phyloP scores from a whole-genome alignment of 139 green algal genomes.

The Asterochloris sp. region DNA sequence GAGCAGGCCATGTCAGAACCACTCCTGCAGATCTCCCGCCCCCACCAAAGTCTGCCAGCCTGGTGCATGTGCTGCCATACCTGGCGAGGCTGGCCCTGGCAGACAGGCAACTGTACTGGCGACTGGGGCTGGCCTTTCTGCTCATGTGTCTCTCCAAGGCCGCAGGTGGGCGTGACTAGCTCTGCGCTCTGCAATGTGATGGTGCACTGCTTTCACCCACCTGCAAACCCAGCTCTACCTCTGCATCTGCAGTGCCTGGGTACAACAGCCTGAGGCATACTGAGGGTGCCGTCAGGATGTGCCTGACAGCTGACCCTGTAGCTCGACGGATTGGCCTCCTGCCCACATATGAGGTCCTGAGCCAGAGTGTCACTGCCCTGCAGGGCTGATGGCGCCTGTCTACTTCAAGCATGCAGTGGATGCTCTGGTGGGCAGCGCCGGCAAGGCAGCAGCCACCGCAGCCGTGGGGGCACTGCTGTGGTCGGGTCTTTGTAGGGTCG shows the following conservation, averaged over 20 bases:
- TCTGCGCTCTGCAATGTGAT: not conserved
- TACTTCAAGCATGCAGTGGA: constrained; percentile 80
- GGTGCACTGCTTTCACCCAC: constrained; percentile 9
- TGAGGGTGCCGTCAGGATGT: too few relatives aligned
- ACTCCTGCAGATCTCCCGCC: constrained; percentile 12
- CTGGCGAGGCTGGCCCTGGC: constrained; percentile 61
- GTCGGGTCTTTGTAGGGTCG: constrained; percentile 49
- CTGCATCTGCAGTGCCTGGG: not conserved
- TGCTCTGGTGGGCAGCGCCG: constrained; percentile 32
- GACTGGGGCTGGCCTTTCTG: constrained; percentile 56
- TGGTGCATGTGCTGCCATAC: constrained; percentile 68
- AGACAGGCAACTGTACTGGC: constrained; percentile 66
- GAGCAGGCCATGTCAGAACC: too few relatives aligned
- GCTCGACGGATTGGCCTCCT: not conserved
- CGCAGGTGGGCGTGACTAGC: constrained; percentile 36
- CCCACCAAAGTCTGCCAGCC: constrained; percentile 11
- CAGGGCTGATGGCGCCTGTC: constrained; percentile 70
- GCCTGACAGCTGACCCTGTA: not conserved
- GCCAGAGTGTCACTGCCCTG: not conserved
- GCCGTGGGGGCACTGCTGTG: constrained; percentile 28
- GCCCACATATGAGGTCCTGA: not conserved
- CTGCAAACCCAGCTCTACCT: not conserved
- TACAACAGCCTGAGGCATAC: not conserved
- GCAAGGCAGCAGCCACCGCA: constrained; percentile 3
- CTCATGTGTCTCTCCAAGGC: constrained; percentile 70